Conservation (phyloP, 2,329 filamentous ascomycete species). For the Penicillium sp. region DNA sequence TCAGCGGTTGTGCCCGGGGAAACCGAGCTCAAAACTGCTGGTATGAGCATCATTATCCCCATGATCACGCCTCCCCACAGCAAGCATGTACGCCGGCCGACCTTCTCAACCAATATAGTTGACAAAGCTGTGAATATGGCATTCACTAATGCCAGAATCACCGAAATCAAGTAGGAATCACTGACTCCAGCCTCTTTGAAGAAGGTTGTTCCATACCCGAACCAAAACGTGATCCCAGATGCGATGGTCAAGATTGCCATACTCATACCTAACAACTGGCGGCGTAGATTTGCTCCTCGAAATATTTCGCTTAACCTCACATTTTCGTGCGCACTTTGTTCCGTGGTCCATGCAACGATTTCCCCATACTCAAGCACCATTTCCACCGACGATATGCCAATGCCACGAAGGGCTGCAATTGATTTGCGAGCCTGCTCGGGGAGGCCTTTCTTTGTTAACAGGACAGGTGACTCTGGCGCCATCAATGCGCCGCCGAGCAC, state of each 20-base stretch:
- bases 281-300: not conserved
- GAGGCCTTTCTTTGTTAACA: too few species aligned
- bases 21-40: not conserved
- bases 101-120: not conserved
- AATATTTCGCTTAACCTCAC: not conserved
- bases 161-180: not conserved
- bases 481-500: not conserved
- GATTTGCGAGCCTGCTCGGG: too few species aligned
- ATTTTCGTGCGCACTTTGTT: not conserved
- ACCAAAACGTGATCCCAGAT: not conserved
- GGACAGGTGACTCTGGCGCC: not conserved
- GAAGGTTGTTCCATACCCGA: not conserved
- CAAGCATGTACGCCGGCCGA: not conserved
- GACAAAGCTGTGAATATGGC: not conserved
- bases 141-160: not conserved
- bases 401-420: too few species aligned
- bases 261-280: not conserved
- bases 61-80: not conserved
- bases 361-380: too few species aligned
- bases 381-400: too few species aligned
- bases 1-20: not conserved
- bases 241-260: not conserved
- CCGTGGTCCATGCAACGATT: not conserved
- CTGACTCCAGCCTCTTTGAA: not conserved
- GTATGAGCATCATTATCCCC: not conserved